These are phyloP conservation scores for Acanthamoeba triangularis DNA, from an alignment of 208 protist species.

Conservation along the genomic window DNA sequence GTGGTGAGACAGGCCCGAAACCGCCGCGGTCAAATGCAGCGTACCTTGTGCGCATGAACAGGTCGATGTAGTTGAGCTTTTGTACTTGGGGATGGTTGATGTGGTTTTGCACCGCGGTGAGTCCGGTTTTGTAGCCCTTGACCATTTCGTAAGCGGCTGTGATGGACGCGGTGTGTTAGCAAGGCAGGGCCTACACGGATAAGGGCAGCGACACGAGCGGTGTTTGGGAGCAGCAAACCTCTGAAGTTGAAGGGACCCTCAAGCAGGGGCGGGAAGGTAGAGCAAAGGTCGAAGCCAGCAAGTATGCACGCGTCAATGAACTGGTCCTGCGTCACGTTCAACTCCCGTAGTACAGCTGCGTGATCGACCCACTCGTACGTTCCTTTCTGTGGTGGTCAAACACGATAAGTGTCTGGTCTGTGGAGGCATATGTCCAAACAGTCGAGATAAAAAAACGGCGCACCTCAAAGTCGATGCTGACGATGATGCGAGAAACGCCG, in stretches of 20 bases:
- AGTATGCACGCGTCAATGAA: conserved; percentile 36
- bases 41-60: conserved; percentile 8
- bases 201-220: too few relatives aligned
- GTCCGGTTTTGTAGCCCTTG: conserved; percentile 4
- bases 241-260: conserved; percentile 1
- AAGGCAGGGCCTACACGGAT: too few relatives aligned
- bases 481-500: background rate
- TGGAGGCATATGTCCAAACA: too few relatives aligned
- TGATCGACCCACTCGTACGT: background rate
- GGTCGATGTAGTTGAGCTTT: background rate
- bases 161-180: background rate
- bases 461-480: conserved; percentile 29
- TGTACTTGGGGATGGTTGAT: background rate
- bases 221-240: background rate
- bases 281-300: background rate
- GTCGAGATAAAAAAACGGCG: background rate
- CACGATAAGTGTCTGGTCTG: background rate
- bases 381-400: background rate
- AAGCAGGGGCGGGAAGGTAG: background rate
- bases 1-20: background rate
- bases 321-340: conserved; percentile 1
- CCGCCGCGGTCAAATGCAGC: background rate
- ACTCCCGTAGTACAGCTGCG: background rate
- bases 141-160: background rate
- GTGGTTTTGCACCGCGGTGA: conserved; percentile 10